Conservation (phyloP, 805 yeast genomes). For the Ogataea wickerhamii region DNA sequence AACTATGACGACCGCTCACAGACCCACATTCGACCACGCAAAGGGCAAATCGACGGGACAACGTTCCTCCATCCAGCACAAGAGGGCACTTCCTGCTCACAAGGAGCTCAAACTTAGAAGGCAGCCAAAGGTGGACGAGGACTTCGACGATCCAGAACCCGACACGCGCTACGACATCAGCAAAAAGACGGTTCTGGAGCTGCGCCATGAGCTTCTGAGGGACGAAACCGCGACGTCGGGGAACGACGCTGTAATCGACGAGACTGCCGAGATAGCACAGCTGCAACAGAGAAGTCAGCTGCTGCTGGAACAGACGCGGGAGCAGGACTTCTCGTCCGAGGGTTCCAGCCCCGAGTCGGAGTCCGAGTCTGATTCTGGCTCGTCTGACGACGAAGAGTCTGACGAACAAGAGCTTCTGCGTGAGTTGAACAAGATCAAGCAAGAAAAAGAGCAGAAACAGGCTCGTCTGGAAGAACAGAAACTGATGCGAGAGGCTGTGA, state of each 20-base stretch:
- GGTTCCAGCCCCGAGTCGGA: slow-evolving; percentile 5
- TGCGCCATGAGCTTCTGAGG: slow-evolving; percentile 16
- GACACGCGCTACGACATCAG: slow-evolving; percentile 21
- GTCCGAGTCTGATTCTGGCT: slow-evolving; percentile 4
- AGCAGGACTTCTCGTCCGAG: slow-evolving; percentile 25
- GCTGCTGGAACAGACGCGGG: slow-evolving; percentile 16
- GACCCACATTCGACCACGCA: slow-evolving; percentile 66
- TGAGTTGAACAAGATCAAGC: slow-evolving; percentile 38
- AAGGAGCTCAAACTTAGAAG: slow-evolving; percentile 46
- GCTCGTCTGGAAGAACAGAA: slow-evolving; percentile 27
- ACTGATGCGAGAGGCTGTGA: slow-evolving; percentile 20
- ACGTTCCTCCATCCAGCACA: slow-evolving; percentile 47
- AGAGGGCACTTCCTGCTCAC: slow-evolving; percentile 54
- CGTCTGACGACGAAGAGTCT: slow-evolving; percentile 36
- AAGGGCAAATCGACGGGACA: slow-evolving; percentile 45
- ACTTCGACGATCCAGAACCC: slow-evolving; percentile 43
- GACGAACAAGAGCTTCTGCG: slow-evolving; percentile 49
- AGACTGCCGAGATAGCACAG: slow-evolving; percentile 30
- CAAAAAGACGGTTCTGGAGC: slow-evolving; percentile 16
- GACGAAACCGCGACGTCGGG: slow-evolving; percentile 6
- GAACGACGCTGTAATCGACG: slow-evolving; percentile 2
- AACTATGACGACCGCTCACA: slow-evolving; percentile 63
- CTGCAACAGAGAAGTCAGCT: slow-evolving; percentile 14
- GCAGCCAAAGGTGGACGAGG: slow-evolving; percentile 18
- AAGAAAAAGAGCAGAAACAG: slow-evolving; percentile 31